Base-by-base conservation (phyloP, 495 filamentous ascomycete genomes). In the Pyrenopolyporus hunteri region DNA sequence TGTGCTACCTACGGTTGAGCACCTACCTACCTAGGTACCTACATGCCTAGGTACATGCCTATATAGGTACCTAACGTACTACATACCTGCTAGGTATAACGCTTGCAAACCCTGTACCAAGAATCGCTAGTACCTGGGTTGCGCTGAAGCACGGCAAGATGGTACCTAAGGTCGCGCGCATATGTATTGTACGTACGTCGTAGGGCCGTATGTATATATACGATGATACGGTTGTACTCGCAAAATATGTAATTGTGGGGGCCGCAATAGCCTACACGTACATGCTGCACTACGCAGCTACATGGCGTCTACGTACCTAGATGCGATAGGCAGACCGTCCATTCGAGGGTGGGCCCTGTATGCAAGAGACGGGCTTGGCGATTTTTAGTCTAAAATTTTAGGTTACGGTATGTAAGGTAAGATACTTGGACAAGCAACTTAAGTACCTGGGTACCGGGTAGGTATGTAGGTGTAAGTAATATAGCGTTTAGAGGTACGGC, bases 311-410 rank as follows among this genome's bases (percentile, higher is more conserved):
- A 59, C 42, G 54, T 64, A 64, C 54, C 49, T 59, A 28, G 31
- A 55, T 56, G 52, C 32, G 48, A 56, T 47, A 57, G 47, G 57
- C 45, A 46, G 55, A 44, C 37, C 28, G 11, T 20, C 4, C 37
- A 16, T 56, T 17, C 29, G 47, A 58, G 52, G 66, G 48, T 53
- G 9, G 42, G 51, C 39, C n/a, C 37, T 42, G 3, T 13, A 65
- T 65, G 61, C 66, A 66, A 63, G 49, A 65, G 59, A 63, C 66
- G 59, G 66, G 66, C 66, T 69, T 69, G 66, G 66, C 66, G 37
- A 43, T 52, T 62, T 29, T 59, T 55, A 48, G 61, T 65, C 20
- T 58, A 43, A 32, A 9, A 63, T 53, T 68, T 52, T 63, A 68
- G 64, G 54, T 66, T 64, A 28, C 42, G 42, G 13, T 45, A 65